Evolutionary conservation across 331 rosid species (phyloP).

Genomic region (Malus hybrid): DNA sequence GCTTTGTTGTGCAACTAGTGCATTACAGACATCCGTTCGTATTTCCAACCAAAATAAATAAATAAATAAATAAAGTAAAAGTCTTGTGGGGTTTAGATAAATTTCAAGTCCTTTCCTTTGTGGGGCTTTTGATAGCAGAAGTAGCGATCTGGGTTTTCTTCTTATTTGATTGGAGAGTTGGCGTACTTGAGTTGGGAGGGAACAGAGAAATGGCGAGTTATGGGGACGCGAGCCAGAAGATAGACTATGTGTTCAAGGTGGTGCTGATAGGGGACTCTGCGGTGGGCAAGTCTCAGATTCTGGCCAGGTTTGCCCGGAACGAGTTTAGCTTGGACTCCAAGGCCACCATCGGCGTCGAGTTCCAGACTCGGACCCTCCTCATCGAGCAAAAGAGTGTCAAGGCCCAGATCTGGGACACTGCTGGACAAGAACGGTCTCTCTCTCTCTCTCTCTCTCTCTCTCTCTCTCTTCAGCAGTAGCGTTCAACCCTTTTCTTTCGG

Average conservation of each 20-base stretch:
- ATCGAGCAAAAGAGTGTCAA: conserved; percentile 94
- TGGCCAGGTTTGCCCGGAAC: conserved; percentile 82
- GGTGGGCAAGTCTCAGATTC: conserved; percentile 92
- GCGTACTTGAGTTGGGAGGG: not conserved
- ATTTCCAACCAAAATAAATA: too few relatives aligned
- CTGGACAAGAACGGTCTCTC: conserved; percentile 91
- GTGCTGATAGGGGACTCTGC: conserved; percentile 96
- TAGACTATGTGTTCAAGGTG: conserved; percentile 96
- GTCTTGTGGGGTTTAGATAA: not conserved
- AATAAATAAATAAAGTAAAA: not conserved
- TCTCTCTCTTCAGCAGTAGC: not conserved
- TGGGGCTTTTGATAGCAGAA: not conserved
- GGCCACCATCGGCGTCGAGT: conserved; percentile 98
- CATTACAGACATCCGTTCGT: not conserved
- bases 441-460: not conserved
- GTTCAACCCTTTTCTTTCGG: not conserved
- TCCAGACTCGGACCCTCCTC: conserved; percentile 82
- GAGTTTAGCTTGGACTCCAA: conserved; percentile 97
- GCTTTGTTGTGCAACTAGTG: not conserved
- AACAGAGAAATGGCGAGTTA: conserved; percentile 56
- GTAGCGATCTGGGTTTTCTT: not conserved
- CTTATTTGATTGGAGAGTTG: not conserved
- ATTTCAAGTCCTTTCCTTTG: not conserved
- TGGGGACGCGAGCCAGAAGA: conserved; percentile 84
- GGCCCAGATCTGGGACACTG: conserved; percentile 99